Evolutionary conservation across 2,329 filamentous ascomycete species (phyloP).

Genomic region (Pseudogymnoascus sp.): DNA sequence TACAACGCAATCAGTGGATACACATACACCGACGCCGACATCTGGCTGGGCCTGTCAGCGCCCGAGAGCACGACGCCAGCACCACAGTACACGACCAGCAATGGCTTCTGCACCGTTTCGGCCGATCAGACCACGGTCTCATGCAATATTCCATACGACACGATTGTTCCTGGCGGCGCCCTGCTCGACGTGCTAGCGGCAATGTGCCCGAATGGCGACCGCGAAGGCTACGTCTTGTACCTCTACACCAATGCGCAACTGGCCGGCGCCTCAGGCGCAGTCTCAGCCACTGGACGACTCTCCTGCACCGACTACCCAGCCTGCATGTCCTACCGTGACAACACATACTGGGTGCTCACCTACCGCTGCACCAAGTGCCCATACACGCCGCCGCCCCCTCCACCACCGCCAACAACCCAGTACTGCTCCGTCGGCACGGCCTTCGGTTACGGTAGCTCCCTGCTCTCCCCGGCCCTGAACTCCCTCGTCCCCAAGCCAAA

Average conservation of each 20-base stretch:
- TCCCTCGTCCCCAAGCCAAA: conserved; percentile 11
- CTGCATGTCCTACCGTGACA: neutral
- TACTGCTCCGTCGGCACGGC: neutral
- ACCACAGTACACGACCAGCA: neutral
- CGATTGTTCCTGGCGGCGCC: neutral
- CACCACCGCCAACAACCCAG: neutral
- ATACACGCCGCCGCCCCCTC: neutral
- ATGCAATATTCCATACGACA: neutral
- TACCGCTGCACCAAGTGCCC: conserved; percentile 2
- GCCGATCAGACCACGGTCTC: neutral
- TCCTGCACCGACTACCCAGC: conserved; percentile 3
- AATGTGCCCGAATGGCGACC: conserved; percentile 2
- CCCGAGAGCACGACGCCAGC: neutral
- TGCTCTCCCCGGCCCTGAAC: neutral
- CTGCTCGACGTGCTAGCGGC: neutral
- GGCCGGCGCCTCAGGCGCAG: neutral
- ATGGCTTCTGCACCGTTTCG: neutral
- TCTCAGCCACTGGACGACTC: neutral
- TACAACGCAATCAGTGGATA: neutral
- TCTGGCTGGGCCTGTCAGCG: neutral
- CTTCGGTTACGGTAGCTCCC: conserved; percentile 2
- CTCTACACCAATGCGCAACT: neutral
- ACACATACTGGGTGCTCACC: conserved; percentile 3
- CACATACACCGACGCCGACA: neutral
- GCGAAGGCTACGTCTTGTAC: neutral